Conservation (phyloP, 2,329 filamentous ascomycete species). For the Alternaria rosae region DNA sequence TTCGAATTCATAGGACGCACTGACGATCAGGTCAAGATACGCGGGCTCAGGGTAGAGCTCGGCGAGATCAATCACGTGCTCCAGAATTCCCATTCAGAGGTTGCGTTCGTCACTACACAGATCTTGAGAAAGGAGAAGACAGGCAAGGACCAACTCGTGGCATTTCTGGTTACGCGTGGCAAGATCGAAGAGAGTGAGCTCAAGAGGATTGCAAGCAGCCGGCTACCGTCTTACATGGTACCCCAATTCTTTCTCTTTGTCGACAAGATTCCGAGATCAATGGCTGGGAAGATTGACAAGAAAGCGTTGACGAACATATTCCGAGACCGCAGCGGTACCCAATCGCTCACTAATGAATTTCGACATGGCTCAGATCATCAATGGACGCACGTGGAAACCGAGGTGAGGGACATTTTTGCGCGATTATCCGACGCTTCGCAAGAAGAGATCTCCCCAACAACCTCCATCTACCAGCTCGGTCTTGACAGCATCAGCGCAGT, state of each 20-base stretch:
- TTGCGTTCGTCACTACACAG: slow-evolving; percentile 39
- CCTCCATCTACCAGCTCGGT: slow-evolving; percentile 86
- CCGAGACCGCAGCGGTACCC: slow-evolving; percentile 19
- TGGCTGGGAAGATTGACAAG: slow-evolving; percentile 53
- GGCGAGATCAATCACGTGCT: slow-evolving; percentile 49
- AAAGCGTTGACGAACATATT: slow-evolving; percentile 44
- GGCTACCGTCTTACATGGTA: slow-evolving; percentile 50
- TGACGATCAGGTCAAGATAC: slow-evolving; percentile 53
- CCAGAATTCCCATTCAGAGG: slow-evolving; percentile 25
- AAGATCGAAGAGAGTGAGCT: slow-evolving; percentile 15
- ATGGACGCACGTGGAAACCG: slow-evolving; percentile 62
- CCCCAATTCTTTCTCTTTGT: slow-evolving; percentile 47
- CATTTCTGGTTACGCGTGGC: slow-evolving; percentile 35
- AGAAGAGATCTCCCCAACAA: slow-evolving; percentile 63
- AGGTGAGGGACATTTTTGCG: slow-evolving; percentile 65
- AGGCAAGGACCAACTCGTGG: slow-evolving; percentile 46
- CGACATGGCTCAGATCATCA: slow-evolving; percentile 16
- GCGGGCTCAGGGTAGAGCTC: slow-evolving; percentile 49
- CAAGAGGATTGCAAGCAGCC: slow-evolving; percentile 23
- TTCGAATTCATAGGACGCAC: slow-evolving; percentile 50
- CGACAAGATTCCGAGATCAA: slow-evolving; percentile 46
- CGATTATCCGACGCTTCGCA: slow-evolving; percentile 63
- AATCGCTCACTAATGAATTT: neutral
- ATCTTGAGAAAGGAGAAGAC: slow-evolving; percentile 36
- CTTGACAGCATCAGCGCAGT: slow-evolving; percentile 88